A percentile compares a stretch with the other conserved stretches of the same genome.
Evolutionary conservation across 73 alveolate genomes (phyloP).

Genomic region (Tetrahymena elliotti): DNA sequence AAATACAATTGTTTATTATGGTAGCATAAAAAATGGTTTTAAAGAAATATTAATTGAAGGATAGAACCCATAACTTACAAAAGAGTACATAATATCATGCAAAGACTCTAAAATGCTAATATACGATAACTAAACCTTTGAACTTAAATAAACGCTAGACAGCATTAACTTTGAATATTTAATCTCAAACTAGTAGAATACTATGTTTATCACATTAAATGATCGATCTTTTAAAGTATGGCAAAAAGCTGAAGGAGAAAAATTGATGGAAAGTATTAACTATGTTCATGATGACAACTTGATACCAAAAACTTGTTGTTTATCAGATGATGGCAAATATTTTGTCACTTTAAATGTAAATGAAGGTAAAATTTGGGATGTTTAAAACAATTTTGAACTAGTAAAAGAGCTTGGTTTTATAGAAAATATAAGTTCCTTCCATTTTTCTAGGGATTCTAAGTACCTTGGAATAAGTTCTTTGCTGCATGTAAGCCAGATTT

Average conservation of each 20-base stretch:
- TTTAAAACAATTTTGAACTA: no score
- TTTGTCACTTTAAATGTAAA: neutral
- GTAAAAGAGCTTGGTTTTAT: neutral
- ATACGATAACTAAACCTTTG: neutral
- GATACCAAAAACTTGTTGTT: neutral
- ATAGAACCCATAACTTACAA: neutral
- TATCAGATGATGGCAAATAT: neutral
- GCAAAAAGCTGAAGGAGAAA: neutral
- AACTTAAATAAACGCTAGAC: neutral
- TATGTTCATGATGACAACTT: neutral
- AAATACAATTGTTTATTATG: neutral
- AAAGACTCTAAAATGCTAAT: neutral
- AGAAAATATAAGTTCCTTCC: neutral
- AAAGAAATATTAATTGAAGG: neutral
- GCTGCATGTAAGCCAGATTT: neutral
- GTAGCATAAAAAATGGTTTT: neutral
- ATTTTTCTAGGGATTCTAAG: neutral
- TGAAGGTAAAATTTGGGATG: neutral
- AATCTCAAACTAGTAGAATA: neutral
- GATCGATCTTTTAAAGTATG: neutral
- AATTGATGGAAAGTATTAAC: neutral
- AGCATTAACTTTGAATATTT: neutral
- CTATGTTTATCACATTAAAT: neutral
- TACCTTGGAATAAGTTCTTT: neutral
- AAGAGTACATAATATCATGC: neutral